These are phyloP conservation scores for Dendrocalamus latiflorus DNA, from an alignment of 202 grass and related monocot species.

Conservation along the genomic window DNA sequence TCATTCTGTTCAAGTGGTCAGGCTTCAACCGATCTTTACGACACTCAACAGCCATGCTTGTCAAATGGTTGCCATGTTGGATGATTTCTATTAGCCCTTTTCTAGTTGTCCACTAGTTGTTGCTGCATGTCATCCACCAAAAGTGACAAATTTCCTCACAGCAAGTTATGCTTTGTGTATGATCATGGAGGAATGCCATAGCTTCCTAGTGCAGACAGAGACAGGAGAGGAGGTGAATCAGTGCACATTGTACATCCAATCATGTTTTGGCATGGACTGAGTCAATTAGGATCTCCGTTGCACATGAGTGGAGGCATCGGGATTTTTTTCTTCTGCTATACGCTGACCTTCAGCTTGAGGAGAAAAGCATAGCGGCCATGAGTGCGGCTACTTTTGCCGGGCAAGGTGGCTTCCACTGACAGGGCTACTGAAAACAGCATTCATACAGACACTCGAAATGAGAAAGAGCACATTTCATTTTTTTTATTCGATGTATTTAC, in stretches of 20 bases:
- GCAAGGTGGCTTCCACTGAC: not conserved
- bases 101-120: not conserved
- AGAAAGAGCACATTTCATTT: not conserved
- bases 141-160: not conserved
- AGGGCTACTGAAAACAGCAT: not conserved
- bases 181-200: not conserved
- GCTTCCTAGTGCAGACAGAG: not conserved
- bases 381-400: not conserved
- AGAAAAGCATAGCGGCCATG: not conserved
- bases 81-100: not conserved
- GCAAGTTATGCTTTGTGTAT: not conserved
- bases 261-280: not conserved
- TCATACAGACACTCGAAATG: not conserved
- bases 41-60: not conserved
- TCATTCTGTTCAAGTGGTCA: not conserved
- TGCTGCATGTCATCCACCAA: not conserved
- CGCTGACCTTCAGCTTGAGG: constrained; percentile 14
- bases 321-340: not conserved
- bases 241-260: not conserved
- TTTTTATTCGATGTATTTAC: not conserved
- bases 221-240: not conserved
- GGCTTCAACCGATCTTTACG: not conserved
- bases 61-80: not conserved
- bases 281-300: not conserved
- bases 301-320: not conserved